Conservation (phyloP, 495 filamentous ascomycete genomes). For the Neurospora africana region DNA sequence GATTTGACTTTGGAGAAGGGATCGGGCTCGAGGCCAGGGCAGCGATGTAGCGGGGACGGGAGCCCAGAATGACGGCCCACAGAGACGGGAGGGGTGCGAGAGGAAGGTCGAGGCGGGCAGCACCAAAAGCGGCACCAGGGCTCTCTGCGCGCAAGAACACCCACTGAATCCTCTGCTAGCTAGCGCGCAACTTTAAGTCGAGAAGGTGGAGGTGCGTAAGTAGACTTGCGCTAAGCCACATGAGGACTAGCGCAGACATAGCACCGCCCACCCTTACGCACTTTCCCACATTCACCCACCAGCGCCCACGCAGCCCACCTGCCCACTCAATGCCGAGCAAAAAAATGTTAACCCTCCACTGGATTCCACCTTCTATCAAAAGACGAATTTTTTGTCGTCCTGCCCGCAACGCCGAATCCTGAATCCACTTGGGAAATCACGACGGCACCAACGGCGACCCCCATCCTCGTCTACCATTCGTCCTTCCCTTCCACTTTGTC, state of each 20-base stretch:
- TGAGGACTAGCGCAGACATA: background rate
- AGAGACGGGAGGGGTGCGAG: background rate
- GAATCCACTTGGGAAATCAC: background rate
- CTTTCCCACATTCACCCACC: constrained; percentile 1
- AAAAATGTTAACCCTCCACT: constrained; percentile 22
- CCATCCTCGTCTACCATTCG: background rate
- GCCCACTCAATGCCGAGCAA: constrained; percentile 15
- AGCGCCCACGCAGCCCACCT: background rate
- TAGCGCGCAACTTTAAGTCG: background rate
- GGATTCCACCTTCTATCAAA: constrained; percentile 7
- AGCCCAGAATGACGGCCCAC: background rate
- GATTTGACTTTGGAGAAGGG: background rate
- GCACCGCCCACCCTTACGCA: background rate
- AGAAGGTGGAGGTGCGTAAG: background rate
- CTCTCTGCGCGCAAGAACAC: background rate
- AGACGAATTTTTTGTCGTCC: background rate
- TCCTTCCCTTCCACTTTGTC: background rate
- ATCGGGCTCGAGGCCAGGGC: background rate
- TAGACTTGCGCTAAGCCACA: constrained; percentile 7
- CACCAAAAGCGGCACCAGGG: background rate
- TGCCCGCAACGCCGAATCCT: background rate
- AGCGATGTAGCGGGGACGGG: background rate
- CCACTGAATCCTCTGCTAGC: background rate
- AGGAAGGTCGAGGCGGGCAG: background rate
- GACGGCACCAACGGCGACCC: background rate